Evolutionary conservation across 2,329 filamentous ascomycete species (phyloP), one percentile per base, ranked within the genome.

Genomic region (Pseudogymnoascus sp.): DNA sequence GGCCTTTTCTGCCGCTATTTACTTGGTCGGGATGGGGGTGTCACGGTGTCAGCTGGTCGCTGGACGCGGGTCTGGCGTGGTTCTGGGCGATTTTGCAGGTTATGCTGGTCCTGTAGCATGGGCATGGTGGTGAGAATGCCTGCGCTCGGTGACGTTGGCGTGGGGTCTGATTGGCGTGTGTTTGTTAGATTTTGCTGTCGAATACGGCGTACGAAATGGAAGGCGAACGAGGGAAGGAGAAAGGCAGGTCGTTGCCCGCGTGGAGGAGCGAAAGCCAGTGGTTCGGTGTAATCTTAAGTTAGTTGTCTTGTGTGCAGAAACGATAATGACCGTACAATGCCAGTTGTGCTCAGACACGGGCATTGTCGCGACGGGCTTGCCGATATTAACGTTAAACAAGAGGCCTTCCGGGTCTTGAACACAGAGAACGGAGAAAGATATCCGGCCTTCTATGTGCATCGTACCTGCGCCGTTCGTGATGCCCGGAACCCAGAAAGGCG

Each of bases 211-310:
- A 11, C n/a, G 45, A 14, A 31, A 31, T 16, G 45, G 11, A 52
- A 52, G 25, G 23, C 45, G 45, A 31, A 14, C 43, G 43, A 49
- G 43, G 43, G 43, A 49, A n/a, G 7, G 33, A 11, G 55, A 38
- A 40, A 23, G 38, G 14, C 18, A 37, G 31, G 38, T n/a, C 14
- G 31, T 11, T 31, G 45, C 23, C 23, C 25, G 45, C 45, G 14
- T 52, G 45, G 45, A 52, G 45, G 45, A 33, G 25, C 1, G 49
- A 55, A 55, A 55, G 49, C 49, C 49, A 55, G 49, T 55, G 28
- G 49, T 55, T 31, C 25, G 49, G 25, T 55, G 49, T n/a, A 55
- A 55, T 55, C 49, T 55, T 52, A 31, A 31, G 45, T 52, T 55
- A n/a, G 49, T 31, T 31, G 28, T 31, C 8, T 21, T 16, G 43